These are phyloP conservation scores for Exophiala spinifera DNA, from an alignment of 2,329 filamentous ascomycete genomes.

Conservation along the genomic window DNA sequence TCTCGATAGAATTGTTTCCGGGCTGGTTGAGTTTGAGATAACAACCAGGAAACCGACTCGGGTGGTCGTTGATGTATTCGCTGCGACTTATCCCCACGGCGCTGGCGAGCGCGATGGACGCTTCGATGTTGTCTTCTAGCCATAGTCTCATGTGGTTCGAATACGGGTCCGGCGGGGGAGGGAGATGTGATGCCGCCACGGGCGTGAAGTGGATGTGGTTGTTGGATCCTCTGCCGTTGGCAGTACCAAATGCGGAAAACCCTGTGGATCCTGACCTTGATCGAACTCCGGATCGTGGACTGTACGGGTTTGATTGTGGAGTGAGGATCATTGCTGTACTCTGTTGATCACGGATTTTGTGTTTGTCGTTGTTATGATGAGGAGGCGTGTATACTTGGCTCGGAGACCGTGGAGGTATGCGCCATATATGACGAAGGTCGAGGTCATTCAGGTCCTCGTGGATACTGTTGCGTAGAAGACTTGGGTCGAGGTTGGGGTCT, in stretches of 20 bases:
- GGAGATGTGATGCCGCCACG: neutral
- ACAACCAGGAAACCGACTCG: constrained; percentile 20
- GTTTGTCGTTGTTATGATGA: neutral
- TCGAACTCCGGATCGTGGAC: no score
- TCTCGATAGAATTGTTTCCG: neutral
- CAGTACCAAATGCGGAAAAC: no score
- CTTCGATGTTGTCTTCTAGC: constrained; percentile 14
- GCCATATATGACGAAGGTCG: constrained; percentile 17
- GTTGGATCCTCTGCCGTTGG: neutral
- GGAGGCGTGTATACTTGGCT: neutral
- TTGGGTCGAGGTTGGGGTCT: neutral
- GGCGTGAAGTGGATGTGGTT: neutral
- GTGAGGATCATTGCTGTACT: constrained; percentile 7
- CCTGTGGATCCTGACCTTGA: no score
- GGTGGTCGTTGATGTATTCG: constrained; percentile 26
- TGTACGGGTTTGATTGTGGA: neutral
- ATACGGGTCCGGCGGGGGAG: constrained; percentile 15
- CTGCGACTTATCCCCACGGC: constrained; percentile 17
- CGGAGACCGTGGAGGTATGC: neutral
- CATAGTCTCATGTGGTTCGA: constrained; percentile 22
- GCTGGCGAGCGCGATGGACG: constrained; percentile 19
- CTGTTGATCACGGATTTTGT: neutral
- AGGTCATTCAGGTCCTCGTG: constrained; percentile 20
- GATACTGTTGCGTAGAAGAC: neutral
- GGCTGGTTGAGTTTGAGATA: constrained; percentile 14